These are phyloP conservation scores for Paraphaeosphaeria sporulosa DNA, from an alignment of 2,329 filamentous ascomycete genomes.

Conservation along the genomic window DNA sequence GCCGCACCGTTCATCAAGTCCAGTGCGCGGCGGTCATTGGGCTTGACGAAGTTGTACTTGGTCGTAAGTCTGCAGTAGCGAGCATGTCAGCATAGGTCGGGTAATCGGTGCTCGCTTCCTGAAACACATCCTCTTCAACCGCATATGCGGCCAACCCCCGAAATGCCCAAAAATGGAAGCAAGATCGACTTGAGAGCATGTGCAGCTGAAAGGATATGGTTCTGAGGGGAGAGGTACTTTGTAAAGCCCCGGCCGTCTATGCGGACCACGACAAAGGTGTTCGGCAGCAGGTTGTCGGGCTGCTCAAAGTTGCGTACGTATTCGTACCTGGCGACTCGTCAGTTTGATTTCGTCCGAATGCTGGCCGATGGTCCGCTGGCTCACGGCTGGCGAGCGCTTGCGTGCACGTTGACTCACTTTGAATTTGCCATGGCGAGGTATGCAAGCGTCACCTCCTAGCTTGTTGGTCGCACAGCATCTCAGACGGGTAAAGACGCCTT, in stretches of 20 bases:
- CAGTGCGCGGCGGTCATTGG: constrained; percentile 86
- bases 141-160: constrained; percentile 25
- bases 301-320: constrained; percentile 94
- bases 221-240: constrained; percentile 64
- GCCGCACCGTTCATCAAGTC: constrained; percentile 96
- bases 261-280: constrained; percentile 94
- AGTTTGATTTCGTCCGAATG: constrained; percentile 4
- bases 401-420: constrained; percentile 21
- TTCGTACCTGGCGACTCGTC: constrained; percentile 71
- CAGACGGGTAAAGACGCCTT: constrained; percentile 4
- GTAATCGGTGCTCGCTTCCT: constrained; percentile 9
- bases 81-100: constrained; percentile 12
- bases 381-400: neutral
- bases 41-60: constrained; percentile 87
- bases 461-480: constrained; percentile 19
- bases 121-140: constrained; percentile 10
- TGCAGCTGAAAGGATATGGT: neutral
- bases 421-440: constrained; percentile 29
- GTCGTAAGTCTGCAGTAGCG: constrained; percentile 70
- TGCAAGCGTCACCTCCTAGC: constrained; percentile 5
- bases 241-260: constrained; percentile 95
- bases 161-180: constrained; percentile 15
- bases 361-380: neutral
- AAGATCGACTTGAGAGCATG: constrained; percentile 4
- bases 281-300: constrained; percentile 78